Conservation (phyloP, 1,139 yeast genomes). For the Geotrichum citri-aurantii region DNA sequence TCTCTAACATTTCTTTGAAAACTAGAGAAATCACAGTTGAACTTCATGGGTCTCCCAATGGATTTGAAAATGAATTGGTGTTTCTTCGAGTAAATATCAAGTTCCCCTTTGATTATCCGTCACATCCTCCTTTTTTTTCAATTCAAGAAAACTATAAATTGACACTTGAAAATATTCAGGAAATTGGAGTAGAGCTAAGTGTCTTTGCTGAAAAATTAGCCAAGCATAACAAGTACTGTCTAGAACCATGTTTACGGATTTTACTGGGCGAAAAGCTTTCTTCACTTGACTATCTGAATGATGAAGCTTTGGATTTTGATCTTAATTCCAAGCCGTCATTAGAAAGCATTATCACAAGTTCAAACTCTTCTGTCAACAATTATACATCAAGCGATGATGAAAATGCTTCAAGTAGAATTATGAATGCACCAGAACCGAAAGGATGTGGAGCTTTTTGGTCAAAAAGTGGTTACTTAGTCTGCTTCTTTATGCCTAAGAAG, state of each 20-base stretch:
- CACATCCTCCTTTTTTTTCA: constrained; percentile 49
- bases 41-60: constrained; percentile 58
- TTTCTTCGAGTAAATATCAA: constrained; percentile 63
- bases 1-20: constrained; percentile 82
- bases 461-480: constrained; percentile 66
- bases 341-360: constrained; percentile 4
- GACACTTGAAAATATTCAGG: constrained; percentile 42
- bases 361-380: neutral
- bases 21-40: constrained; percentile 75
- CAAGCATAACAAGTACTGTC: constrained; percentile 55
- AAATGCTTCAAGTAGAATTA: constrained; percentile 37
- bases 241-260: constrained; percentile 74
- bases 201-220: constrained; percentile 57
- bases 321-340: neutral
- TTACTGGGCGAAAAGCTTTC: constrained; percentile 77
- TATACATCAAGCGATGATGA: constrained; percentile 28
- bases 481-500: constrained; percentile 65
- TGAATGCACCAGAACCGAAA: constrained; percentile 84
- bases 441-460: constrained; percentile 94
- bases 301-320: constrained; percentile 36
- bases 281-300: constrained; percentile 39
- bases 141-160: constrained; percentile 78
- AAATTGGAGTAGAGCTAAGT: constrained; percentile 47
- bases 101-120: constrained; percentile 73
- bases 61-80: constrained; percentile 49